phyloP scores from a whole-genome alignment of 2,329 filamentous ascomycete genomes.

The Fusarium sp. region DNA sequence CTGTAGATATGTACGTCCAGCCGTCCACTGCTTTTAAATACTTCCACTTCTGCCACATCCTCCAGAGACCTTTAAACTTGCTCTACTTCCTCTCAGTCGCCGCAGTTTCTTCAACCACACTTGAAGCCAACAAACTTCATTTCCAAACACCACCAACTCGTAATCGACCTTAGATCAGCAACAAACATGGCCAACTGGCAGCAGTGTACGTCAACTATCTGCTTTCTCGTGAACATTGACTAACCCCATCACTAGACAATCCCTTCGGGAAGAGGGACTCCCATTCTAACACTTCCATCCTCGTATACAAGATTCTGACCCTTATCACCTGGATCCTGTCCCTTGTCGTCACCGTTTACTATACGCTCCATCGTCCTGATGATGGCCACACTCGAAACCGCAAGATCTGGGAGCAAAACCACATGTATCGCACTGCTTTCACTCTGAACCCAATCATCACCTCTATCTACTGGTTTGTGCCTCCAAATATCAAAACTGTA shows the following conservation, averaged over 20 bases:
- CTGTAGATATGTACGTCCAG: conserved; percentile 6
- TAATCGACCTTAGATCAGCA: conserved; percentile 6
- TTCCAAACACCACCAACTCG: not conserved
- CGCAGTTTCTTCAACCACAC: conserved; percentile 10
- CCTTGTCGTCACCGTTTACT: conserved; percentile 79
- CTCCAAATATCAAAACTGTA: not conserved
- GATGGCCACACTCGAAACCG: conserved; percentile 70
- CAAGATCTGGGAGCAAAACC: conserved; percentile 82
- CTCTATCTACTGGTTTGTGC: conserved; percentile 79
- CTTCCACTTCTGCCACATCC: conserved; percentile 27
- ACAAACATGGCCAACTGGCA: conserved; percentile 48
- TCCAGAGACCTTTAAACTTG: not conserved
- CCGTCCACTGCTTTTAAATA: conserved; percentile 41
- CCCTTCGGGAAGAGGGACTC: conserved; percentile 79
- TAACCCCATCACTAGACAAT: conserved; percentile 66
- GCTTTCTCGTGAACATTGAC: conserved; percentile 1
- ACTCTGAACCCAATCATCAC: conserved; percentile 74
- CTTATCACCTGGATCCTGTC: conserved; percentile 80
- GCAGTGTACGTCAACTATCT: conserved; percentile 42
- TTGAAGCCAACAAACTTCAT: not conserved
- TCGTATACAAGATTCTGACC: conserved; percentile 81
- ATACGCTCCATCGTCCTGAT: conserved; percentile 72
- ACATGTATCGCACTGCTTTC: conserved; percentile 76
- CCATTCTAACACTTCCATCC: conserved; percentile 70
- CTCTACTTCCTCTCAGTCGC: conserved; percentile 4